Percentiles rank a stretch among this genome's conserved stretches.
phyloP scores from a whole-genome alignment of 2,329 filamentous ascomycete species.

The Diaporthe amygdali region DNA sequence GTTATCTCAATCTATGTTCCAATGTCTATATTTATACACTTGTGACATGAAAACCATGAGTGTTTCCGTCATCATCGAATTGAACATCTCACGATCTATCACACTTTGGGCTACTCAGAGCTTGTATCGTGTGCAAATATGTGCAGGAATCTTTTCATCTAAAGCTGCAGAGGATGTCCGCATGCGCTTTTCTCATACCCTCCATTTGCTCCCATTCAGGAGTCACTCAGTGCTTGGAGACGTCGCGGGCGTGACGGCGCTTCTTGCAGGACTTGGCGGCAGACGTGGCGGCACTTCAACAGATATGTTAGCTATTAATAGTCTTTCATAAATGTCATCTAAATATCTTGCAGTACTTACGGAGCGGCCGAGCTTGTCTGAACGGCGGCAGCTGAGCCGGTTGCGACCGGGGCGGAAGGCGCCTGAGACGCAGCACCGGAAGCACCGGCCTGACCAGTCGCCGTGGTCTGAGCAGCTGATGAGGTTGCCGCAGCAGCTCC shows the following conservation, averaged over 20 bases:
- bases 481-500: slow-evolving; percentile 1
- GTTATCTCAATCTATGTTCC: neutral
- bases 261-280: slow-evolving; percentile 18
- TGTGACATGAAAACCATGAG: neutral
- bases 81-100: neutral
- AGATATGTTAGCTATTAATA: neutral
- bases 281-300: neutral
- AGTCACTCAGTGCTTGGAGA: neutral
- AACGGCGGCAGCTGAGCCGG: neutral
- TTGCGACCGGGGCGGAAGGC: neutral
- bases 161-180: no score
- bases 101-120: neutral
- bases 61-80: neutral
- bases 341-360: neutral
- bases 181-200: no score
- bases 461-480: neutral
- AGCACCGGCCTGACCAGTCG: neutral
- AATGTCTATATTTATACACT: neutral
- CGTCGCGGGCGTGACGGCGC: slow-evolving; percentile 15
- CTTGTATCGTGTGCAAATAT: no score
- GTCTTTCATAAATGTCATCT: neutral
- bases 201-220: neutral
- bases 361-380: neutral
- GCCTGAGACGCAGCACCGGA: neutral
- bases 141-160: no score